Percentiles rank a stretch among this genome's conserved stretches.
These are phyloP conservation scores for Sporisorium exsertum DNA, from an alignment of 1,284 basidiomycete species.

Conservation along the genomic window DNA sequence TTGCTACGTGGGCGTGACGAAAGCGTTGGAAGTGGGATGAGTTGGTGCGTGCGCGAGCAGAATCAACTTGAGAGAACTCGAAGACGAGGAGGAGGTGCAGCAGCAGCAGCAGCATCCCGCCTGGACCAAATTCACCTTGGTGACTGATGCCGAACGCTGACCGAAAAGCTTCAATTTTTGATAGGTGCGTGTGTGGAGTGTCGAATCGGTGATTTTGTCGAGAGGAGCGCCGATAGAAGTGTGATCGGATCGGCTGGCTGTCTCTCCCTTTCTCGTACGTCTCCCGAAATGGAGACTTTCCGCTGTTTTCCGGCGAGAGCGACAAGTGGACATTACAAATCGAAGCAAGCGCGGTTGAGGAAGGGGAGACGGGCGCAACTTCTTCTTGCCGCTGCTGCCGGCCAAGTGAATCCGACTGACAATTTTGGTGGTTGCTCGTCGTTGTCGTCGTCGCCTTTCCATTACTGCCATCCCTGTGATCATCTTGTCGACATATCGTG, in stretches of 20 bases:
- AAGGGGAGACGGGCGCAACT: conserved; percentile 6
- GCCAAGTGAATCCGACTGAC: conserved; percentile 15
- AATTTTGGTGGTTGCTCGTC: conserved; percentile 14
- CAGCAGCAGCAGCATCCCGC: not conserved
- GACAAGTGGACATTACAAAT: conserved; percentile 27
- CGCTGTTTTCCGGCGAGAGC: conserved; percentile 24
- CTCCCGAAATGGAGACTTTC: not conserved
- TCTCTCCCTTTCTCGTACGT: conserved; percentile 17
- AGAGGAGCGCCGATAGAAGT: conserved; percentile 5
- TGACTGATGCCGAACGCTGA: not conserved
- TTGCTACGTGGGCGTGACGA: not conserved
- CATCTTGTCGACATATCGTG: conserved; percentile 6
- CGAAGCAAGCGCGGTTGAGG: too few relatives aligned
- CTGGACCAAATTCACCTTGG: too few relatives aligned
- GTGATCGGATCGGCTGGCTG: conserved; percentile 13
- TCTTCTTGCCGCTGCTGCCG: conserved; percentile 4
- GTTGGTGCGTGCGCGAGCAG: not conserved
- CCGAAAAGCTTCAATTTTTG: not conserved
- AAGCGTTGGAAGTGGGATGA: not conserved
- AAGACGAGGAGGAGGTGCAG: too few relatives aligned
- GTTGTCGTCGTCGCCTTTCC: not conserved
- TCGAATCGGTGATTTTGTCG: not conserved
- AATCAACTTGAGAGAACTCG: too few relatives aligned
- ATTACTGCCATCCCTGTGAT: conserved; percentile 1
- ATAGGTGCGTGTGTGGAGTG: not conserved